Conservation (phyloP, 2,329 filamentous ascomycete species). For the Neonectria magnoliae region DNA sequence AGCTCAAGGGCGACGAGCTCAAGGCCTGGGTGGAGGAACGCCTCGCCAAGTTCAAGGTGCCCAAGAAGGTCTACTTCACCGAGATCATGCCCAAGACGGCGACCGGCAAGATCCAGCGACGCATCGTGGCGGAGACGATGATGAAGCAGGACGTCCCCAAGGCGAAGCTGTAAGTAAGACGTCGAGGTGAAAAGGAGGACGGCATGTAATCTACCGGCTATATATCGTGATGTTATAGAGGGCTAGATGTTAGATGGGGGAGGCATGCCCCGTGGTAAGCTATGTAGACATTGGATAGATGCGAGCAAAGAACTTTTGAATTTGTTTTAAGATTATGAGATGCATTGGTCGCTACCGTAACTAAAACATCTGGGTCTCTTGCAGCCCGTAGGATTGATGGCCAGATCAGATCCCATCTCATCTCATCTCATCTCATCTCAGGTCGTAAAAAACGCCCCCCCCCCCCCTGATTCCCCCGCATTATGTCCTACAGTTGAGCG, state of each 20-base stretch:
- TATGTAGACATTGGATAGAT: not conserved
- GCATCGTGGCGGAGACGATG: constrained; percentile 89
- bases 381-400: not conserved
- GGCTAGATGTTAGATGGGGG: not conserved
- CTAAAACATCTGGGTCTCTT: not conserved
- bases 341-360: constrained; percentile 9
- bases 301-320: not conserved
- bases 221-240: constrained; percentile 3
- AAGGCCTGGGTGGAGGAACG: constrained; percentile 74
- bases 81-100: constrained; percentile 89
- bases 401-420: constrained; percentile 12
- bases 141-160: constrained; percentile 70
- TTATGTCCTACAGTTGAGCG: not conserved
- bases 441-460: not conserved
- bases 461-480: not conserved
- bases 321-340: not conserved
- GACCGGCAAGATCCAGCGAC: constrained; percentile 88
- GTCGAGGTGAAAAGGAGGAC: not conserved
- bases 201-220: not conserved
- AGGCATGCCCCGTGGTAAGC: not conserved
- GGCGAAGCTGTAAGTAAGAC: constrained; percentile 64
- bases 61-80: constrained; percentile 86
- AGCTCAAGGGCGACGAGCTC: constrained; percentile 67
- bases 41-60: constrained; percentile 85
- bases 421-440: constrained; percentile 19